Evolutionary conservation across 140 eudicot species (phyloP).

Genomic region (Stevia rebaudiana): DNA sequence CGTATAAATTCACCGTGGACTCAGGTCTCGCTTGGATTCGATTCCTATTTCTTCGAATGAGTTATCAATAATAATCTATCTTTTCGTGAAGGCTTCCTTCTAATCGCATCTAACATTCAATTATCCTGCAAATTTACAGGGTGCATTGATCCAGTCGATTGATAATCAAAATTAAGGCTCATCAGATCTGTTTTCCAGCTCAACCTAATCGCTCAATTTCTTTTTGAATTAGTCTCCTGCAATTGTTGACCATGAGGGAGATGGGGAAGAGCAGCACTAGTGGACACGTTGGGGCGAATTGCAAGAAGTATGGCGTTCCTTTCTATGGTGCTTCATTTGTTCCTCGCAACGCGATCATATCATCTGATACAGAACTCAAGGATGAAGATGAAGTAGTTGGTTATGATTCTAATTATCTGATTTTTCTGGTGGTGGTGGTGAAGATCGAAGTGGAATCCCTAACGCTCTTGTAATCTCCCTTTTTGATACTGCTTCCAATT

Average conservation of each 20-base stretch:
- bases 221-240: slow-evolving; percentile 3
- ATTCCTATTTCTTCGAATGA: slow-evolving; percentile 24
- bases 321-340: slow-evolving; percentile 82
- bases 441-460: slow-evolving; percentile 89
- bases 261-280: slow-evolving; percentile 21
- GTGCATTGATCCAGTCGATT: slow-evolving; percentile 10
- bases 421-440: slow-evolving; percentile 99
- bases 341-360: slow-evolving; percentile 39
- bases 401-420: no score
- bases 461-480: slow-evolving; percentile 61
- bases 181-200: slow-evolving; percentile 6
- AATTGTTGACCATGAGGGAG: not conserved
- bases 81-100: slow-evolving; percentile 9
- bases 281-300: slow-evolving; percentile 18
- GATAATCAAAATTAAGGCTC: slow-evolving; percentile 19
- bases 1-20: slow-evolving; percentile 1
- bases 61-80: not conserved
- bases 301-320: slow-evolving; percentile 77
- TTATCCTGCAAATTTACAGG: not conserved
- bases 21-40: slow-evolving; percentile 25
- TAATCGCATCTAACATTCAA: slow-evolving; percentile 2
- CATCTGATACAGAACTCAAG: slow-evolving; percentile 2
- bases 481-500: slow-evolving; percentile 44
- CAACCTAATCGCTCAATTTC: slow-evolving; percentile 6
- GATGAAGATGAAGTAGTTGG: no score